Percentiles rank a stretch among this genome's conserved stretches.
Conservation (phyloP, 148 eudicot genomes). For the Limonium bicolor region DNA sequence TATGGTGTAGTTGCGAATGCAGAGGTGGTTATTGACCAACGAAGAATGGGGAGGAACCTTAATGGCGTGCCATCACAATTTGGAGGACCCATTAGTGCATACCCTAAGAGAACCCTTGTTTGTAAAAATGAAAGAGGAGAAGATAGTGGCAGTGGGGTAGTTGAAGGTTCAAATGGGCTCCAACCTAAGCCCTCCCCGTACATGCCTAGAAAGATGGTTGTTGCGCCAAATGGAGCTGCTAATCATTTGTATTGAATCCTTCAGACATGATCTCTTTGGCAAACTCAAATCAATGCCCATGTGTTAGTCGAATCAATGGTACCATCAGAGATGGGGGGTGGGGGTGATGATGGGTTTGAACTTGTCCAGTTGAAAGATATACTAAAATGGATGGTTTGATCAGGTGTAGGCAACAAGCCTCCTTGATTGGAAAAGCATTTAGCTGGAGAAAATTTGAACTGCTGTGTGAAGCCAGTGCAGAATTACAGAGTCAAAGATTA, state of each 20-base stretch:
- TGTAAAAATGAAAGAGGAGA: conserved; percentile 59
- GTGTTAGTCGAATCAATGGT: too few relatives aligned
- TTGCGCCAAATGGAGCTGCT: conserved; percentile 54
- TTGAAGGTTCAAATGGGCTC: conserved; percentile 48
- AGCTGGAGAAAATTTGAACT: too few relatives aligned
- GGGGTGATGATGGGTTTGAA: too few relatives aligned
- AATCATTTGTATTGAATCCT: conserved; percentile 52
- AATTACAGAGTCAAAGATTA: too few relatives aligned
- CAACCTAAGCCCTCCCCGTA: conserved; percentile 59
- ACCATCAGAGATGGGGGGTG: too few relatives aligned
- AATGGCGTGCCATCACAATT: conserved; percentile 50
- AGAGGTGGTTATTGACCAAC: conserved; percentile 45
- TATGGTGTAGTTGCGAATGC: conserved; percentile 43
- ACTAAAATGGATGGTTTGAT: too few relatives aligned
- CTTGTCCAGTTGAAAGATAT: too few relatives aligned
- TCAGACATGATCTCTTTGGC: too few relatives aligned
- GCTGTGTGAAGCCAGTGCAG: too few relatives aligned
- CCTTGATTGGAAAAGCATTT: too few relatives aligned
- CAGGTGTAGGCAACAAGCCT: too few relatives aligned
- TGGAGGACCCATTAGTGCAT: conserved; percentile 40
- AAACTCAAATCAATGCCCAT: too few relatives aligned
- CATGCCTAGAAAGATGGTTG: conserved; percentile 59
- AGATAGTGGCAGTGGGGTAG: conserved; percentile 19
- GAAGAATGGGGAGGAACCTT: conserved; percentile 43
- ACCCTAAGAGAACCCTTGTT: conserved; percentile 48